Base-by-base conservation (phyloP, 345 rosid species). In the Excoecaria cochinchinensis region DNA sequence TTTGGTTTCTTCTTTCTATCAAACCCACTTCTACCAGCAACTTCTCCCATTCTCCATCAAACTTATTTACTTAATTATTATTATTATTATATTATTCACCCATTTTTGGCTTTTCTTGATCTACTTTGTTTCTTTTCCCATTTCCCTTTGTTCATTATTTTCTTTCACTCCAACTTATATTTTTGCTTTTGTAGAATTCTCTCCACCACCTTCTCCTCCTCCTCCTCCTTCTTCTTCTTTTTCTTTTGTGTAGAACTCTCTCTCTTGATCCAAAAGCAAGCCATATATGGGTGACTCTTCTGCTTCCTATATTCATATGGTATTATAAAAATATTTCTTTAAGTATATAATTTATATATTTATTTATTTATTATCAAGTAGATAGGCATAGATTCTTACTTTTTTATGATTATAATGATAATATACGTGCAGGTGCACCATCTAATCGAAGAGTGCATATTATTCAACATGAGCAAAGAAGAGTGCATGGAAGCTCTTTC, bases 401-500 rank as follows among this genome's bases (percentile, higher is more conserved):
- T 17, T 13, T 21, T 21, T 50, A 17, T 36, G 25, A 13, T 62
- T 38, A 53, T 52, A 53, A 51, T 31, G 60, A 50, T 50, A 8
- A 39, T 59, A 39, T 59, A 10, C 21, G 47, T 73, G 80, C 78
- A 94, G 98, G 98, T 94, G 77, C 98, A 94, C 75, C 97, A 82
- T 84, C 88, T 94, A 50, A 94, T 94, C 71, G 98, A 94, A 81
- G 91, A 92, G 81, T 94, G 98, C 69, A 80, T 94, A 16, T n/a
- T 92, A 25, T 91, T 92, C 86, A 90, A 89, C 84, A 86, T 94
- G 98, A 85, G 79, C 78, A 94, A 80, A 84, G 97, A 94, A 82
- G 97, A 94, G 85, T 92, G 97, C 93, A 87, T 90, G 90, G 95
- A 90, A 53, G 92, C 97, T 82, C 89, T 94, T 80, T 84, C 90